Base-by-base conservation (phyloP, 2,329 filamentous ascomycete genomes). In the Microsporum ferrugineum region DNA sequence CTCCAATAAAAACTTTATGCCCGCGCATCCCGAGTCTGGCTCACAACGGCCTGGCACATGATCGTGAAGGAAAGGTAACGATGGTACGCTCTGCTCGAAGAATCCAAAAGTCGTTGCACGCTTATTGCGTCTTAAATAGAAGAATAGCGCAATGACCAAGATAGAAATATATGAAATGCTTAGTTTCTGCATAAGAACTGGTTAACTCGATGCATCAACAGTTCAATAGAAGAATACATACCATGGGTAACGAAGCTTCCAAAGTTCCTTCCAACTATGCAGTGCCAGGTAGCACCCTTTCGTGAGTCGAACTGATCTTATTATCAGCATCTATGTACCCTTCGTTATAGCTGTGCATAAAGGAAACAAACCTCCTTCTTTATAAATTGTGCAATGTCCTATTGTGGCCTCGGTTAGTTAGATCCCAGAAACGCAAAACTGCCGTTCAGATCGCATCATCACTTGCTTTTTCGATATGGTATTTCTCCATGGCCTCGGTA, bases 131-230 rank as follows among this genome's bases (percentile, higher is more conserved):
- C 83, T 99, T 99, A 85, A 97, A 99, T 59, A 99, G 86, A 61
- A 99, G 83, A 73, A 99, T 97, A 63, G 94, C 94, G 76, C 91
- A 96, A 81, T 97, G 94, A 60, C 94, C 94, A 63, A 99, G 88
- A 80, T 99, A 99, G 80, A 99, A 99, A 80, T 99, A 99, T 75
- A 99, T 96, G 80, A 99, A 99, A 78, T 99, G 94, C 80, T 97
- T 97, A 33, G 94, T 97, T 77, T 97, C 94, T 96, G 78, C 41
- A 23, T 29, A 7, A 12, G 14, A 51, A 47, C 14, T 14, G 34
- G 27, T 33, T 59, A 59, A 12, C 5, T 5, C n/a, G 31, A 29
- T 43, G 27, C 29, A 23, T 10, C 23, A 49, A 29, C 14, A 36
- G 38, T 14, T 31, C 14, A 29, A 7, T 33, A 36, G 27, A 23